phyloP scores from a whole-genome alignment of 208 protist species.

The Acanthamoeba lenticulata region DNA sequence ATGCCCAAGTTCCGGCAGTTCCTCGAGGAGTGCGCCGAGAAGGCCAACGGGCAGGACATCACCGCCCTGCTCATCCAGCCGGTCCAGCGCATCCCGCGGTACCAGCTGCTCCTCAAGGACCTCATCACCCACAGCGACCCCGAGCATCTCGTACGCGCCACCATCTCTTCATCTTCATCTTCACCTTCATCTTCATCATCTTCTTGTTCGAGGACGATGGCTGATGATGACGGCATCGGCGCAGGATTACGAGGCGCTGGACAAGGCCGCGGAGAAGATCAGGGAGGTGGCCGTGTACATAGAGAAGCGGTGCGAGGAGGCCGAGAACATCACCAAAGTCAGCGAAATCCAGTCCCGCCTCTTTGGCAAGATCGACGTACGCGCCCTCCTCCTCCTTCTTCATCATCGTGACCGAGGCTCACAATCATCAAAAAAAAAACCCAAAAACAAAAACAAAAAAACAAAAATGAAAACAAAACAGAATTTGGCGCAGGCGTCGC shows the following conservation, averaged over 20 bases:
- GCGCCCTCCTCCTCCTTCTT: background rate
- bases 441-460: too few relatives aligned
- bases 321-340: conserved; percentile 61
- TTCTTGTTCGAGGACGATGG: background rate
- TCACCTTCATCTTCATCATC: background rate
- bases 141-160: background rate
- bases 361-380: conserved; percentile 40
- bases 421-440: background rate
- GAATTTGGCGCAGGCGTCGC: conserved; percentile 24
- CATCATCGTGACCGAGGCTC: background rate
- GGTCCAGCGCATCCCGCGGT: conserved; percentile 44
- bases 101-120: background rate
- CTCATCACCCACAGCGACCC: background rate
- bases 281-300: conserved; percentile 40
- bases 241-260: background rate
- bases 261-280: background rate
- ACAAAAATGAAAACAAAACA: background rate
- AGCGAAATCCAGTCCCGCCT: conserved; percentile 22
- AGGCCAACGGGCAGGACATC: background rate
- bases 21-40: background rate
- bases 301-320: conserved; percentile 18
- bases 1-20: conserved; percentile 9
- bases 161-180: too few relatives aligned
- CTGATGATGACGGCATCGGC: background rate
- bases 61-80: background rate